Base-by-base conservation (phyloP, 1,284 basidiomycete species). In the Austroboletus novae-zelandiae region DNA sequence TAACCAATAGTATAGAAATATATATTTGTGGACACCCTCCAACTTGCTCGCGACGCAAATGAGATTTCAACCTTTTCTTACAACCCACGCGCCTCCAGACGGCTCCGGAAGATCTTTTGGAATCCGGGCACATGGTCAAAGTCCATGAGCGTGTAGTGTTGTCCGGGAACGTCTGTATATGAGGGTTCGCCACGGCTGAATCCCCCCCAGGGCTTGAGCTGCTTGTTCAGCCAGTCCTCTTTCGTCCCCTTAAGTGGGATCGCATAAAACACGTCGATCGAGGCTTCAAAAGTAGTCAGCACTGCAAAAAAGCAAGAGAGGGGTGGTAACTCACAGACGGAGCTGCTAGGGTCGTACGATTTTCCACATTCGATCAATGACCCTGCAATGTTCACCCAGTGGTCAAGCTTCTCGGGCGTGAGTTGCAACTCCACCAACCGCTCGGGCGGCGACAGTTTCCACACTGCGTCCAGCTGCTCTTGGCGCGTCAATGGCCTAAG, bases 191-290 rank as follows among this genome's bases (percentile, higher is more conserved):
- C 13, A 4, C 63, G 61, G 37, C 57, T 57, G 58, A 58, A 67
- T 0, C n/a, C 57, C 9, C 18, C 43, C 65, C 68, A 70, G 10
- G 68, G 61, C 47, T 57, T 69, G 36, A 70, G 66, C 23, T 69
- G 66, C 1, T 67, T 57, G 61, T 67, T 69, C 43, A 70, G 6
- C 68, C 68, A 67, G 50, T 70, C 65, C 9, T 58, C 60, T 25
- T 70, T 70, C 50, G 29, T 66, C 0, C 68, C 68, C 1, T 34
- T 40, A 6, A 69, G 57, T 4, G 67, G 66, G 31, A 51, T 66
- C 9, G 65, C 66, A 29, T 69, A 66, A 18, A 69, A 66, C 4
- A 66, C 59, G 29, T 66, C 55, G 5, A 66, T 0, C 1, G 49
- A 49, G 1, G 61, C 64, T 67, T 17, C 6, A 31, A 17, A 14